phyloP scores from a whole-genome alignment of 345 rosid species.

The Pistacia integerrima region DNA sequence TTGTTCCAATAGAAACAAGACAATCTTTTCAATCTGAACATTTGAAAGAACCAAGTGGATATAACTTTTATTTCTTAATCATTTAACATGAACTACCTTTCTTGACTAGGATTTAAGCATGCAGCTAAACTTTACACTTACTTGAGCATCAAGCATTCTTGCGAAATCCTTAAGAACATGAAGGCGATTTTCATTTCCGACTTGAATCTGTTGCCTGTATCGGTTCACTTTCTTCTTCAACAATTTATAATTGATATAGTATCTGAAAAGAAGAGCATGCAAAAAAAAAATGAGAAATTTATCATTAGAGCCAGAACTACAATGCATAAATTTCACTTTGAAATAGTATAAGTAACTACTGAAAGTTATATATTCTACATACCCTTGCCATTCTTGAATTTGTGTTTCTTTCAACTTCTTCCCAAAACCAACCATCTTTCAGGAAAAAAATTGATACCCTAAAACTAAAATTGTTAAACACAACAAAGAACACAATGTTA shows the following conservation, averaged over 20 bases:
- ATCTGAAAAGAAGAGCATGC: conserved; percentile 25
- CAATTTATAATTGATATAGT: conserved; percentile 49
- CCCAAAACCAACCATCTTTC: conserved; percentile 57
- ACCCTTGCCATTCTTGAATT: conserved; percentile 59
- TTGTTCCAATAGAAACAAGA: conserved; percentile 60
- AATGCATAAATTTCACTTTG: not conserved
- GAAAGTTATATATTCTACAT: conserved; percentile 13
- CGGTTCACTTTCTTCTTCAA: conserved; percentile 57
- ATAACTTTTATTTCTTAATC: not conserved
- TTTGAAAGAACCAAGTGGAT: conserved; percentile 15
- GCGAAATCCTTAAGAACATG: conserved; percentile 51
- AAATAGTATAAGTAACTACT: not conserved
- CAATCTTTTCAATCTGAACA: conserved; percentile 62
- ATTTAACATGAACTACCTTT: not conserved
- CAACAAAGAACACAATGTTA: no score
- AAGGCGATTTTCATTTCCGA: conserved; percentile 33
- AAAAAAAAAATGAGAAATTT: not conserved
- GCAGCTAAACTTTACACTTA: not conserved
- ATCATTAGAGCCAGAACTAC: not conserved
- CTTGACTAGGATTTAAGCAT: no score
- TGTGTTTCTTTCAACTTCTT: conserved; percentile 48
- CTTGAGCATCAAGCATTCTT: conserved; percentile 50
- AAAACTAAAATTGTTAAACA: no score
- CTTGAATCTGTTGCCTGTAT: conserved; percentile 38
- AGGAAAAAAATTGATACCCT: not conserved